Conservation (phyloP, 306 rosid species). For the Lotus japonicus region DNA sequence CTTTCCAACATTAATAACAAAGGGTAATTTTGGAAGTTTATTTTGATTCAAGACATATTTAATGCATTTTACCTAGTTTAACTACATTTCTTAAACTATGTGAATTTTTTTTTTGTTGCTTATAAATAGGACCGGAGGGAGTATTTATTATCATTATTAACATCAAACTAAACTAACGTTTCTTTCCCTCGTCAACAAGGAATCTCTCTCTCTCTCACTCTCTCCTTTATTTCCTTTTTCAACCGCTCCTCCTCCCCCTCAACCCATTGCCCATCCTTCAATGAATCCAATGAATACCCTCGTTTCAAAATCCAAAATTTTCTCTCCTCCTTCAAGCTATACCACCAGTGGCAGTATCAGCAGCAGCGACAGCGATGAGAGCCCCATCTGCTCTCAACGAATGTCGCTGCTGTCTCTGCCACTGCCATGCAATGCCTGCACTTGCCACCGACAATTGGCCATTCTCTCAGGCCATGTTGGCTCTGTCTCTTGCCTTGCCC, state of each 20-base stretch:
- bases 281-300: conserved; percentile 18
- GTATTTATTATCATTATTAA: not conserved
- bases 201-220: not conserved
- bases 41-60: no score
- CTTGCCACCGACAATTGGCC: conserved; percentile 50
- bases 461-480: conserved; percentile 75
- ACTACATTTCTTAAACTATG: no score
- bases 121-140: no score
- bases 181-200: conserved; percentile 34
- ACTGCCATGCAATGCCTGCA: not conserved
- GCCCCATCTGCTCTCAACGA: conserved; percentile 24
- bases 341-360: conserved; percentile 31
- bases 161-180: not conserved
- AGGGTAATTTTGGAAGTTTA: no score
- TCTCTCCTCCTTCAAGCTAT: conserved; percentile 11
- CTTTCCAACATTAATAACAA: no score
- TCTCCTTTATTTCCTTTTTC: not conserved
- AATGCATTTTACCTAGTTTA: no score
- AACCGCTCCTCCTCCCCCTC: conserved; percentile 6
- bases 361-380: conserved; percentile 28
- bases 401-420: conserved; percentile 12
- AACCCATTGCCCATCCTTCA: not conserved
- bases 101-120: no score
- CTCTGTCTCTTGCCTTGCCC: conserved; percentile 71
- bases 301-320: conserved; percentile 14